Conservation (phyloP, 148 eudicot genomes). For the Fagopyrum homotropicum region DNA sequence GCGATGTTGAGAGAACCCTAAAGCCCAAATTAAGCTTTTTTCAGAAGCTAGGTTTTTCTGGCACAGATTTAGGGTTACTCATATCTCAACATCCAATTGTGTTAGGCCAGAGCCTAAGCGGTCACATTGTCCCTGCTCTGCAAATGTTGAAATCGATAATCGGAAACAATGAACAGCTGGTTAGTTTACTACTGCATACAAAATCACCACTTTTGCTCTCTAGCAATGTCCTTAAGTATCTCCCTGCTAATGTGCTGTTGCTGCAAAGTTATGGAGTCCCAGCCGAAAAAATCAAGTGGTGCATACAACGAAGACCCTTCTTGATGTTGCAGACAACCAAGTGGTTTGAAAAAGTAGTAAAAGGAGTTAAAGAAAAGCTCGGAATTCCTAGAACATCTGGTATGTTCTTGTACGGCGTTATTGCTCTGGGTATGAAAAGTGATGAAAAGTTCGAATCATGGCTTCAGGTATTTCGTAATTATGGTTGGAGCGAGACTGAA, state of each 20-base stretch:
- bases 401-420: conserved; percentile 5
- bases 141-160: not conserved
- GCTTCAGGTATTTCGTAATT: not conserved
- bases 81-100: not conserved
- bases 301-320: not conserved
- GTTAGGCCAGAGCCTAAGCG: not conserved
- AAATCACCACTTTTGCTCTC: not conserved
- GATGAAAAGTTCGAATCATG: not conserved
- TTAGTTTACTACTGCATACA: not conserved
- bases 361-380: conserved; percentile 3
- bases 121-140: conserved; percentile 13
- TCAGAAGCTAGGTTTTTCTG: conserved; percentile 14
- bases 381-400: not conserved
- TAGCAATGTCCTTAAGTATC: not conserved
- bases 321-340: not conserved
- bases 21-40: conserved; percentile 24
- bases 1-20: conserved; percentile 22
- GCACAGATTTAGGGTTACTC: conserved; percentile 7
- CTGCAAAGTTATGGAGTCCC: conserved; percentile 3
- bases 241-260: not conserved
- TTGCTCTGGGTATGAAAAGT: not conserved
- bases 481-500: conserved; percentile 14
- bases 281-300: not conserved
- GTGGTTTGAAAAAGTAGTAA: not conserved
- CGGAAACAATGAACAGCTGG: not conserved